phyloP scores from a whole-genome alignment of 768 basidiomycete genomes.

The Artomyces pyxidatus region DNA sequence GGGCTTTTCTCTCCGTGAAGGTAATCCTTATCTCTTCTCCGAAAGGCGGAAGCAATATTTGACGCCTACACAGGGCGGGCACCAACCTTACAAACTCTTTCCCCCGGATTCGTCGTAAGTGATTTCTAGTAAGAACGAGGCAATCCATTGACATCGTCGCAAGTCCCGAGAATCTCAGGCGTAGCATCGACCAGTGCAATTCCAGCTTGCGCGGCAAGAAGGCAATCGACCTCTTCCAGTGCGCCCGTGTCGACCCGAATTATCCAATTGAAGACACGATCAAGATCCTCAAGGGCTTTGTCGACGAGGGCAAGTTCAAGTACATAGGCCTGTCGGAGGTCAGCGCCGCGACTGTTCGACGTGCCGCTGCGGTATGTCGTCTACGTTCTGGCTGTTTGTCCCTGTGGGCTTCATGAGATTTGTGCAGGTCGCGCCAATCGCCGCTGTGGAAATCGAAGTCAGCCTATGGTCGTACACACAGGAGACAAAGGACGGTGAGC shows the following conservation, averaged over 20 bases:
- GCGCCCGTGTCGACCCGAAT: slow-evolving; percentile 37
- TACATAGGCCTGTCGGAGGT: slow-evolving; percentile 54
- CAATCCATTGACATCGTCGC: not conserved
- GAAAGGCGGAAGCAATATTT: not conserved
- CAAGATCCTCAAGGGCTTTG: slow-evolving; percentile 31
- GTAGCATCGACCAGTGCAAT: slow-evolving; percentile 36
- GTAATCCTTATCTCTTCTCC: slow-evolving; percentile 15
- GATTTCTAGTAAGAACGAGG: not conserved
- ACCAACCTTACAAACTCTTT: not conserved
- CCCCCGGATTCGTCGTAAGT: not conserved
- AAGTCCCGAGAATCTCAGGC: slow-evolving; percentile 32
- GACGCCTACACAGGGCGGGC: not conserved
- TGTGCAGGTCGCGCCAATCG: slow-evolving; percentile 36
- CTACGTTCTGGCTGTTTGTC: not conserved
- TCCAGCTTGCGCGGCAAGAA: slow-evolving; percentile 39
- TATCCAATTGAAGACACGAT: slow-evolving; percentile 38
- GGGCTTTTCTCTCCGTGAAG: slow-evolving; percentile 39
- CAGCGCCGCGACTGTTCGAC: slow-evolving; percentile 34
- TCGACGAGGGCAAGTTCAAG: slow-evolving; percentile 46
- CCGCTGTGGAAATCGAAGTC: slow-evolving; percentile 59
- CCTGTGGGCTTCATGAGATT: not conserved
- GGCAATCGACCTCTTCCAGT: slow-evolving; percentile 51
- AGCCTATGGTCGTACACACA: slow-evolving; percentile 52
- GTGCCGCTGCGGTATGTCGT: slow-evolving; percentile 27
- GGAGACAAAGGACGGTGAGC: slow-evolving; percentile 35